Conservation (phyloP, 768 basidiomycete genomes). For the Rhodotorula toruloides region DNA sequence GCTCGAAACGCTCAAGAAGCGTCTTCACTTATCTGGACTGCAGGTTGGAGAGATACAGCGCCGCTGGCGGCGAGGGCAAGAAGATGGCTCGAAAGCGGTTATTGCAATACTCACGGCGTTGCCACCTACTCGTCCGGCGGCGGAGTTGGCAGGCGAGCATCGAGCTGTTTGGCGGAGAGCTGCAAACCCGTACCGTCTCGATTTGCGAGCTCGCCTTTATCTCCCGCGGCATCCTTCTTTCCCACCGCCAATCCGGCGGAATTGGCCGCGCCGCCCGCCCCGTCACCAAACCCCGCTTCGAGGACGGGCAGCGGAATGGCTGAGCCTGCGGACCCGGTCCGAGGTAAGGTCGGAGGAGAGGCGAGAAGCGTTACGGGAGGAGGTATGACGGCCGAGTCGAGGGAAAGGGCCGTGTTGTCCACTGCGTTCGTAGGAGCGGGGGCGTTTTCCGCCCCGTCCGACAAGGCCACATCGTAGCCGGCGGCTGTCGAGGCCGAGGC, state of each 20-base stretch:
- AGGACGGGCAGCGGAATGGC: not conserved
- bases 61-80: too few relatives aligned
- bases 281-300: not conserved
- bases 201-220: not conserved
- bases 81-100: too few relatives aligned
- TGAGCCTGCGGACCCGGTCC: not conserved
- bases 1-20: too few relatives aligned
- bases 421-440: not conserved
- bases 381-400: not conserved
- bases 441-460: not conserved
- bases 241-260: too few relatives aligned
- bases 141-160: conserved; percentile 7
- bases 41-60: too few relatives aligned
- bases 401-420: too few relatives aligned
- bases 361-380: not conserved
- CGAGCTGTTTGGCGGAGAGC: not conserved
- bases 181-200: too few relatives aligned
- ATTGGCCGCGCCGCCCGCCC: not conserved
- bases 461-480: not conserved
- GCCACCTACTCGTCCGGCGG: conserved; percentile 4
- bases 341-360: conserved; percentile 4
- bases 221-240: not conserved
- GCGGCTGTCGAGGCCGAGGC: too few relatives aligned
- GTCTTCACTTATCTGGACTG: too few relatives aligned
- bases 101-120: too few relatives aligned